Percentiles rank a stretch among this genome's conserved stretches.
phyloP scores from a whole-genome alignment of 2,329 filamentous ascomycete species.

The Xylariaceae sp. region DNA sequence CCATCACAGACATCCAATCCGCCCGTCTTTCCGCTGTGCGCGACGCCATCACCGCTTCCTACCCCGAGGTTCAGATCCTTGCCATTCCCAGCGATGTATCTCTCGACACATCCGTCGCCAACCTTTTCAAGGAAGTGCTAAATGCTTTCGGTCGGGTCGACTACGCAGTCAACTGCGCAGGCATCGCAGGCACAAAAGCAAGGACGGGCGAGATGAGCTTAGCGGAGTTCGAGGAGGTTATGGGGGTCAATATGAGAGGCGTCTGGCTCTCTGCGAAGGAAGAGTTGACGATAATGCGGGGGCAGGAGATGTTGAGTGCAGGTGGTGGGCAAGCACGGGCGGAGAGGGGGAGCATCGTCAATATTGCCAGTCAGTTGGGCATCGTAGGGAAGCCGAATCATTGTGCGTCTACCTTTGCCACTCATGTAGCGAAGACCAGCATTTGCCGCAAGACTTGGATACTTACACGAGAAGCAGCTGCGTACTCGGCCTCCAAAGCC shows the following conservation, averaged over 20 bases:
- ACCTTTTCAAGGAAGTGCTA: constrained; percentile 17
- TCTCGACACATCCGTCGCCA: constrained; percentile 38
- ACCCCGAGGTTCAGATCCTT: constrained; percentile 29
- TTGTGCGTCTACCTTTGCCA: constrained; percentile 33
- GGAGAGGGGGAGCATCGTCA: too few relatives aligned
- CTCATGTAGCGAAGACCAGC: too few relatives aligned
- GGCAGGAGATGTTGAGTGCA: too few relatives aligned
- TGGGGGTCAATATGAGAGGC: constrained; percentile 50
- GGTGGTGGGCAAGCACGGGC: too few relatives aligned
- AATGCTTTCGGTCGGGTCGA: constrained; percentile 46
- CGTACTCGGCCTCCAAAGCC: constrained; percentile 55
- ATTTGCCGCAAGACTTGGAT: too few relatives aligned
- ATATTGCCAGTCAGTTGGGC: constrained; percentile 49
- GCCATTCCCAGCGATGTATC: constrained; percentile 41
- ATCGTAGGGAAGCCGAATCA: constrained; percentile 42
- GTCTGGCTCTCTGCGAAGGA: too few relatives aligned
- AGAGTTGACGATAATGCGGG: too few relatives aligned
- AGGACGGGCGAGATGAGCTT: too few relatives aligned
- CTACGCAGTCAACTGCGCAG: constrained; percentile 54
- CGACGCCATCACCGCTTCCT: constrained; percentile 25
- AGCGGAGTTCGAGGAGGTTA: constrained; percentile 55
- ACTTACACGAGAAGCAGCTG: too few relatives aligned
- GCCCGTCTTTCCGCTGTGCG: constrained; percentile 29
- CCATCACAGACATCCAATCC: constrained; percentile 50
- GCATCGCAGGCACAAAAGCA: constrained; percentile 42